phyloP scores from a whole-genome alignment of 345 rosid genomes.

The Rhodomyrtus tomentosa region DNA sequence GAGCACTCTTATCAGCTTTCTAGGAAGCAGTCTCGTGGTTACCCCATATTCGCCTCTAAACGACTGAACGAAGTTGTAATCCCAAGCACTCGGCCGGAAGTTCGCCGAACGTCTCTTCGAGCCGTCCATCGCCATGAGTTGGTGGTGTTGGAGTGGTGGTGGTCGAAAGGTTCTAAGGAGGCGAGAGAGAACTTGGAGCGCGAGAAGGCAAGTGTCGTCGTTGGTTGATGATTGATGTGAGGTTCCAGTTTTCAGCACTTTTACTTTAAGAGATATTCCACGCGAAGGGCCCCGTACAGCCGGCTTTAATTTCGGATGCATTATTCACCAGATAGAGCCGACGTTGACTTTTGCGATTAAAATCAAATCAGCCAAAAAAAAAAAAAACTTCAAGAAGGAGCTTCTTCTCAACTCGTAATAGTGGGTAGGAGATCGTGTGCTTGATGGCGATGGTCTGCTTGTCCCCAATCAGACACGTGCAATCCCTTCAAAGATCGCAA shows the following conservation, averaged over 20 bases:
- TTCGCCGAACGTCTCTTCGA: not conserved
- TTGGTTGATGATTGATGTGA: not conserved
- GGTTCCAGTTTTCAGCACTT: not conserved
- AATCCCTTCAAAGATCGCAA: not conserved
- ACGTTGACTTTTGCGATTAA: not conserved
- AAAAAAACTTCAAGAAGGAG: not conserved
- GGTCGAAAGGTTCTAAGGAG: not conserved
- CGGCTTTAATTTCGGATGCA: not conserved
- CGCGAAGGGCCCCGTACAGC: not conserved
- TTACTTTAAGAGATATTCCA: not conserved
- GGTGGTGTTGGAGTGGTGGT: not conserved
- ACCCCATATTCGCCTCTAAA: not conserved
- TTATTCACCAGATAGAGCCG: not conserved
- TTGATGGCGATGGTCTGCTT: not conserved
- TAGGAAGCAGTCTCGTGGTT: not conserved
- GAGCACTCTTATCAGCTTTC: not conserved
- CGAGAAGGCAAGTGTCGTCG: not conserved
- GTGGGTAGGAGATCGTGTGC: not conserved
- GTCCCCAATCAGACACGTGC: accelerated
- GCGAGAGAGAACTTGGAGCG: not conserved
- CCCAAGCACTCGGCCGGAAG: conserved; percentile 7
- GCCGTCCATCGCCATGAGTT: not conserved
- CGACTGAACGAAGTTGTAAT: not conserved
- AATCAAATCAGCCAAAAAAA: not conserved
- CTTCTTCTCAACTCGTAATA: not conserved